These are phyloP conservation scores for Boletus fagicola DNA, from an alignment of 768 basidiomycete species.

Conservation along the genomic window DNA sequence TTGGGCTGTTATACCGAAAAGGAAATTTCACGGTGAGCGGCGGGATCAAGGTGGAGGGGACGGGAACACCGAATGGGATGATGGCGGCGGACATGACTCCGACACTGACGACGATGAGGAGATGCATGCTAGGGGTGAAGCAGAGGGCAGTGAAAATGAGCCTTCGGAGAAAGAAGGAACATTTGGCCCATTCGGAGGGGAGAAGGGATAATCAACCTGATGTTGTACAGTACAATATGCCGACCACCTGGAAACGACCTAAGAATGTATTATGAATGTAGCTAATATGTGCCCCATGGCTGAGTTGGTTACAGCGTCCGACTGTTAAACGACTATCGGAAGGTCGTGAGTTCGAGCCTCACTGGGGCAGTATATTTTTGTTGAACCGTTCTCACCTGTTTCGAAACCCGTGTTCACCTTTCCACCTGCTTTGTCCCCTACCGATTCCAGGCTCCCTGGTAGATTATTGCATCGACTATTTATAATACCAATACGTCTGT, in stretches of 20 bases:
- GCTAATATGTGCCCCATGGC: conserved; percentile 42
- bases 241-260: background rate
- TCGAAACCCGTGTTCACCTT: too few species aligned
- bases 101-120: background rate
- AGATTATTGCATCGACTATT: background rate
- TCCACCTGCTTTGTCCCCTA: too few species aligned
- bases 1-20: conserved; percentile 83
- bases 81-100: background rate
- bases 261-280: rapidly evolving
- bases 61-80: background rate
- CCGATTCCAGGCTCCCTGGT: background rate
- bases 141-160: background rate
- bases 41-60: conserved; percentile 14
- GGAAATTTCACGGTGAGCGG: conserved; percentile 66
- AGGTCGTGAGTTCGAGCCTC: conserved; percentile 56
- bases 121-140: background rate
- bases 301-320: conserved; percentile 53
- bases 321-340: conserved; percentile 45
- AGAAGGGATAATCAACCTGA: background rate
- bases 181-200: background rate
- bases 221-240: background rate
- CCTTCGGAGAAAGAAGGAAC: background rate
- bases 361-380: conserved; percentile 41
- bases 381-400: too few species aligned
- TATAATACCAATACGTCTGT: background rate